A percentile compares a stretch with the other conserved stretches of the same genome.
Conservation (phyloP, 495 filamentous ascomycete genomes). For the Xeromyces bisporus region DNA sequence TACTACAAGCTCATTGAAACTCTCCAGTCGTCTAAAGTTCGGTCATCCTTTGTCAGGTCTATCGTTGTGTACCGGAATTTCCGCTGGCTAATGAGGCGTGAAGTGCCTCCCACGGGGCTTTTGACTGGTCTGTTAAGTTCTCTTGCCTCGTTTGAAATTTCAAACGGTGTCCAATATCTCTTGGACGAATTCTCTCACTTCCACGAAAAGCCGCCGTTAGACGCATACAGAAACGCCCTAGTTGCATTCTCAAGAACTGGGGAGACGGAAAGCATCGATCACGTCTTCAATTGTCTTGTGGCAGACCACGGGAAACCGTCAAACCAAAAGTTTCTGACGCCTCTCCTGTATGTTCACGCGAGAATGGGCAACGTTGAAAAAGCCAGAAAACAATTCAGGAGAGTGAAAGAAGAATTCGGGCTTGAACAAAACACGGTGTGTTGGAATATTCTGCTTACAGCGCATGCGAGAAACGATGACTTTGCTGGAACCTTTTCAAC, state of each 20-base stretch:
- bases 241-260: constrained; percentile 15
- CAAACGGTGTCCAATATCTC: constrained; percentile 25
- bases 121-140: constrained; percentile 10
- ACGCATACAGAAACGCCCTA: constrained; percentile 18
- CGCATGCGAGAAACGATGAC: constrained; percentile 47
- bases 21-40: constrained; percentile 9
- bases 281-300: constrained; percentile 18
- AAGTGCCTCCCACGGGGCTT: constrained; percentile 7
- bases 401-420: constrained; percentile 34
- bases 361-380: constrained; percentile 40
- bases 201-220: constrained; percentile 9
- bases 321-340: constrained; percentile 19
- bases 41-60: constrained; percentile 12
- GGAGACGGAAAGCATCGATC: constrained; percentile 13
- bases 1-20: constrained; percentile 16
- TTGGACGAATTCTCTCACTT: constrained; percentile 34
- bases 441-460: constrained; percentile 68
- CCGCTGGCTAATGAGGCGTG: constrained; percentile 13
- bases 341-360: constrained; percentile 49
- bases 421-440: constrained; percentile 34
- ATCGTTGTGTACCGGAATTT: constrained; percentile 27
- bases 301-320: constrained; percentile 20
- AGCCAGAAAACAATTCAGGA: constrained; percentile 40
- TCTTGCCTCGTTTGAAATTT: constrained; percentile 13
- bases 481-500: constrained; percentile 40